Percentiles rank a stretch among this genome's conserved stretches.
Evolutionary conservation across 2,329 filamentous ascomycete genomes (phyloP).

Genomic region (Ascocoryne sarcoides): DNA sequence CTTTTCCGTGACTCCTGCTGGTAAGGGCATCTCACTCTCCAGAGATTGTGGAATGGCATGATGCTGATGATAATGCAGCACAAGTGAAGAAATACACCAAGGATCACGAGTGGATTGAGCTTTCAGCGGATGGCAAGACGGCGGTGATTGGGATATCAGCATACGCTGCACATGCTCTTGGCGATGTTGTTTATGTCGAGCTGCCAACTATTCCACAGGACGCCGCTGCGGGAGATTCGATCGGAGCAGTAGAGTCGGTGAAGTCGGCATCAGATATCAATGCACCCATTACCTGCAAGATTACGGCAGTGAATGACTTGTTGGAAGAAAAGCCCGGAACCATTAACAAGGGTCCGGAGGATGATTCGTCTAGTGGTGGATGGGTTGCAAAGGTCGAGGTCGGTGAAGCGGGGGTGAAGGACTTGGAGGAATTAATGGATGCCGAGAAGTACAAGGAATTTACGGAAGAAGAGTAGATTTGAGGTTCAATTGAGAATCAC

Average conservation of each 20-base stretch:
- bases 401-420: constrained; percentile 51
- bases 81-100: constrained; percentile 75
- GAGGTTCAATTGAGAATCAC: background rate
- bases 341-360: constrained; percentile 87
- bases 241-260: constrained; percentile 95
- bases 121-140: constrained; percentile 72
- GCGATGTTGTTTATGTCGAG: constrained; percentile 96
- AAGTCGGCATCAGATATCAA: constrained; percentile 98
- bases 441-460: constrained; percentile 69
- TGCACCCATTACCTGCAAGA: constrained; percentile 70
- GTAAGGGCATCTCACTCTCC: constrained; percentile 30
- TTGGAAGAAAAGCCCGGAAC: constrained; percentile 79
- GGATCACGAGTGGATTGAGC: constrained; percentile 97
- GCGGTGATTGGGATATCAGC: constrained; percentile 78
- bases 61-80: constrained; percentile 15
- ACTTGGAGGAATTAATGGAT: constrained; percentile 71
- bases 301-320: constrained; percentile 62
- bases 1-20: constrained; percentile 36
- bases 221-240: constrained; percentile 67
- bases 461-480: constrained; percentile 35
- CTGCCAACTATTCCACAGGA: constrained; percentile 65
- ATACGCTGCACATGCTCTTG: constrained; percentile 86
- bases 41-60: constrained; percentile 1
- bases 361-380: constrained; percentile 61
- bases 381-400: constrained; percentile 91